These are phyloP conservation scores for Solanum pinnatisectum DNA, from an alignment of 257 asterid species.

Conservation along the genomic window DNA sequence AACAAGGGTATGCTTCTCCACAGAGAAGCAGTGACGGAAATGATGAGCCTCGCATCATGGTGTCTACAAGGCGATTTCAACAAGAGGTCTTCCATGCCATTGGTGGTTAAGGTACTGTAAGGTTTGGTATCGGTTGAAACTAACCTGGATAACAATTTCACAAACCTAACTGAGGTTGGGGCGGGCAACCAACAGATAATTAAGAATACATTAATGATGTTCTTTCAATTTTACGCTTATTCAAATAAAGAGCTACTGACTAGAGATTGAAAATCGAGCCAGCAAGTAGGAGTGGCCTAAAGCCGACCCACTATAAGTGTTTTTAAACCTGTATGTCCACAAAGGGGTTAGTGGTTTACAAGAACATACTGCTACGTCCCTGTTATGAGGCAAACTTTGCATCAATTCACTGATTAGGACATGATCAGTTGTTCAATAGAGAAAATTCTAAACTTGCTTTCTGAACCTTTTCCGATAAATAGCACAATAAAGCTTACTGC, in stretches of 20 bases:
- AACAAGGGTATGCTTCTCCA: conserved; percentile 4
- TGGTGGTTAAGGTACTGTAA: conserved; percentile 9
- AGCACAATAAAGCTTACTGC: background rate
- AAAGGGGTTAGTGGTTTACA: background rate
- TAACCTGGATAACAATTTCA: background rate
- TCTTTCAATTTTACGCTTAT: too few species aligned
- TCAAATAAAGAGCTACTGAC: background rate
- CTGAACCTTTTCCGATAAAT: background rate
- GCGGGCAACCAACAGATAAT: too few species aligned
- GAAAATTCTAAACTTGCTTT: background rate
- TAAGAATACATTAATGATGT: too few species aligned
- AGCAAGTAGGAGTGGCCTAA: background rate
- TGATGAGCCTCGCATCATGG: conserved; percentile 12
- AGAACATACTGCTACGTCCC: background rate
- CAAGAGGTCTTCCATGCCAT: background rate
- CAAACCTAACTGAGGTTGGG: background rate
- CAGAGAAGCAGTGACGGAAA: background rate
- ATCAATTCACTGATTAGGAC: background rate
- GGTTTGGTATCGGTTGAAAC: conserved; percentile 1
- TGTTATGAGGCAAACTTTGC: background rate
- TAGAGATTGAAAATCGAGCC: background rate
- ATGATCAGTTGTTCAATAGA: background rate
- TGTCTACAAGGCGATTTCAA: conserved; percentile 15
- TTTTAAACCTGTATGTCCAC: background rate
- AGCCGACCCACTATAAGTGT: background rate